Evolutionary conservation across 148 eudicot species (phyloP).

Genomic region (Polygonum aviculare): DNA sequence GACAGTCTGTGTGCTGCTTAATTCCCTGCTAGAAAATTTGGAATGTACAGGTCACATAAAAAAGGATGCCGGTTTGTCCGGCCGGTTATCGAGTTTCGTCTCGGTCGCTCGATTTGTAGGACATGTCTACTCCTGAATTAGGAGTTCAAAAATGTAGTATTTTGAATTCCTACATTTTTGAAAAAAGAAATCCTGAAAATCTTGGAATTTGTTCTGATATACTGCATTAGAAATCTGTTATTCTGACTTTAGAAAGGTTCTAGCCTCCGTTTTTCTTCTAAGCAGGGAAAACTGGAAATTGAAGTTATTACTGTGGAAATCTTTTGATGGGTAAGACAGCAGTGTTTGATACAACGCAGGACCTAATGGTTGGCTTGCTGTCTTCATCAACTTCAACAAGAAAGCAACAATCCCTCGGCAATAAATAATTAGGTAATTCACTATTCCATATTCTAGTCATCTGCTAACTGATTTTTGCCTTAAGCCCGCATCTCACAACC

Average conservation of each 20-base stretch:
- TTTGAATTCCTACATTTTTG: no score
- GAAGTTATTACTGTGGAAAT: not conserved
- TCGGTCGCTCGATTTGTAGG: no score
- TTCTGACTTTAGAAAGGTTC: not conserved
- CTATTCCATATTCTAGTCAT: not conserved
- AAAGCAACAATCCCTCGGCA: constrained; percentile 1
- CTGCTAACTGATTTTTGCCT: constrained; percentile 2
- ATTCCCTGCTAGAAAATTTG: no score
- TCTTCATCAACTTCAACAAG: constrained; percentile 4
- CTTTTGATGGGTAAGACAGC: not conserved
- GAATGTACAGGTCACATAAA: no score
- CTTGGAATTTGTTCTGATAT: not conserved
- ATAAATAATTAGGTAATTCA: not conserved
- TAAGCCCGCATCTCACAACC: not conserved
- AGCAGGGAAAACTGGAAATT: not conserved
- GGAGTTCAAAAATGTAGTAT: no score
- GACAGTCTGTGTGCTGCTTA: no score
- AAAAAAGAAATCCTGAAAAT: not conserved
- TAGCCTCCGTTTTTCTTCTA: not conserved
- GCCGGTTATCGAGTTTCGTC: no score
- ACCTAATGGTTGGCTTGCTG: constrained; percentile 11
- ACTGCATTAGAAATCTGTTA: not conserved
- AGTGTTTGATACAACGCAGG: constrained; percentile 5
- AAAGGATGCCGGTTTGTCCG: no score
- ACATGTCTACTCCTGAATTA: no score